Conservation (phyloP, 495 filamentous ascomycete species). For the Penicillium pancosmium region DNA sequence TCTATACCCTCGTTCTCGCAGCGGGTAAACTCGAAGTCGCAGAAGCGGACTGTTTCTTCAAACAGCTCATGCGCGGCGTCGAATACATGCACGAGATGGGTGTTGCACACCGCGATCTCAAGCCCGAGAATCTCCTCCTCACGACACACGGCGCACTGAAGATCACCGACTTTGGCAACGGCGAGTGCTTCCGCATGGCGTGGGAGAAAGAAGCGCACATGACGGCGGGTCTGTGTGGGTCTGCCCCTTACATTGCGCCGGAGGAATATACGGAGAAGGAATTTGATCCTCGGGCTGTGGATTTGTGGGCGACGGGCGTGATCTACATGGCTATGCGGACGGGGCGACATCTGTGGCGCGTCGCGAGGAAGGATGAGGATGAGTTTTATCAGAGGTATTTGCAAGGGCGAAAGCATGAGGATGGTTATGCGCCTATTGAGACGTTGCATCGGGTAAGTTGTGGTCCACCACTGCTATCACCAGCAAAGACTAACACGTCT, state of each 20-base stretch:
- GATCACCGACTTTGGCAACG: slow-evolving; percentile 98
- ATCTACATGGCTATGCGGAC: slow-evolving; percentile 99
- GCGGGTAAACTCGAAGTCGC: slow-evolving; percentile 90
- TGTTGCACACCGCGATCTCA: slow-evolving; percentile 94
- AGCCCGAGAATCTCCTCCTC: slow-evolving; percentile 94
- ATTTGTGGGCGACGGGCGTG: slow-evolving; percentile 97
- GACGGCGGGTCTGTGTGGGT: slow-evolving; percentile 95
- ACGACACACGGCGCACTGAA: slow-evolving; percentile 95
- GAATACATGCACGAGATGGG: slow-evolving; percentile 99
- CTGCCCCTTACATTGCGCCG: slow-evolving; percentile 95
- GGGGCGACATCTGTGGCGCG: slow-evolving; percentile 92
- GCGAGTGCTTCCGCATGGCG: slow-evolving; percentile 99
- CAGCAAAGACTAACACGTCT: slow-evolving; percentile 26
- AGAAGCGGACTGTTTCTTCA: slow-evolving; percentile 98
- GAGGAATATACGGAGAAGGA: slow-evolving; percentile 95
- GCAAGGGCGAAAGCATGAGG: slow-evolving; percentile 87
- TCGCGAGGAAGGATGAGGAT: slow-evolving; percentile 92
- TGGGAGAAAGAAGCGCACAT: slow-evolving; percentile 99
- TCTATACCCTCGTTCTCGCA: slow-evolving; percentile 92
- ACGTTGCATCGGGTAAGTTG: slow-evolving; percentile 86
- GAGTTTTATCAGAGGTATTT: slow-evolving; percentile 96
- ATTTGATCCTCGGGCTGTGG: slow-evolving; percentile 95
- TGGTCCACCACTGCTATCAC: slow-evolving; percentile 1
- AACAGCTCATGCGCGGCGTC: slow-evolving; percentile 98
- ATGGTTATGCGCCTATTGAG: slow-evolving; percentile 95